Conservation (phyloP, 2,329 filamentous ascomycete species). For the Mycosphaerella arachidis region DNA sequence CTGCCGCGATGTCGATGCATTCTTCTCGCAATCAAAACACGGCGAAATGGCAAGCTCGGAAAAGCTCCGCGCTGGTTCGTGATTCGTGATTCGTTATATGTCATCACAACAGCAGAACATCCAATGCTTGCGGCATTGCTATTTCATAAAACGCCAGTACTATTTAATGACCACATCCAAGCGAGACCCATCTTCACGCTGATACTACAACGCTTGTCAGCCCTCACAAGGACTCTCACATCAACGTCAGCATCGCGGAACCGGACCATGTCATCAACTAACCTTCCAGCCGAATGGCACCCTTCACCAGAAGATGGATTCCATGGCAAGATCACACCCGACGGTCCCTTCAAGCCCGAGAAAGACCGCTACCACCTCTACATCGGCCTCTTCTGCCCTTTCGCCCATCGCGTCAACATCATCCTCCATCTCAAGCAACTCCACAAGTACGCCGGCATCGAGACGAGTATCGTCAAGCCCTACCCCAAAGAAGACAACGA, state of each 20-base stretch:
- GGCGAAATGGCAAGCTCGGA: background rate
- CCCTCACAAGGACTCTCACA: conserved; percentile 2
- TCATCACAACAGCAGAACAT: background rate
- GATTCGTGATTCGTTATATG: background rate
- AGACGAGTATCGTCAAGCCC: conserved; percentile 56
- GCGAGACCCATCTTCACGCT: background rate
- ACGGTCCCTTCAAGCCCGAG: conserved; percentile 48
- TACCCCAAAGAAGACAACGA: conserved; percentile 63
- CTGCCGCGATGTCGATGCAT: background rate
- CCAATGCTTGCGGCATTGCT: background rate
- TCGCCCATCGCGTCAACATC: conserved; percentile 58
- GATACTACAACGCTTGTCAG: conserved; percentile 6
- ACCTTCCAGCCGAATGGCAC: conserved; percentile 28
- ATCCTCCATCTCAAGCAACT: conserved; percentile 57
- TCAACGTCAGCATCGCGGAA: background rate
- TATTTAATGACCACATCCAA: background rate
- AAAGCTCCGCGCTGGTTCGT: background rate
- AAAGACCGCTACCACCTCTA: conserved; percentile 53
- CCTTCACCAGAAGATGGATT: conserved; percentile 42
- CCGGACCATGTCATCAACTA: conserved; percentile 4
- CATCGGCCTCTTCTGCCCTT: conserved; percentile 61
- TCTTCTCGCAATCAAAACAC: too few relatives aligned
- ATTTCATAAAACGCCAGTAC: background rate
- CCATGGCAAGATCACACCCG: conserved; percentile 48
- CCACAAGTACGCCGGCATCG: conserved; percentile 45